A percentile compares a stretch with the other conserved stretches of the same genome.
Evolutionary conservation across 805 yeast species (phyloP).

Genomic region (Metschnikowia baotianmanensis): DNA sequence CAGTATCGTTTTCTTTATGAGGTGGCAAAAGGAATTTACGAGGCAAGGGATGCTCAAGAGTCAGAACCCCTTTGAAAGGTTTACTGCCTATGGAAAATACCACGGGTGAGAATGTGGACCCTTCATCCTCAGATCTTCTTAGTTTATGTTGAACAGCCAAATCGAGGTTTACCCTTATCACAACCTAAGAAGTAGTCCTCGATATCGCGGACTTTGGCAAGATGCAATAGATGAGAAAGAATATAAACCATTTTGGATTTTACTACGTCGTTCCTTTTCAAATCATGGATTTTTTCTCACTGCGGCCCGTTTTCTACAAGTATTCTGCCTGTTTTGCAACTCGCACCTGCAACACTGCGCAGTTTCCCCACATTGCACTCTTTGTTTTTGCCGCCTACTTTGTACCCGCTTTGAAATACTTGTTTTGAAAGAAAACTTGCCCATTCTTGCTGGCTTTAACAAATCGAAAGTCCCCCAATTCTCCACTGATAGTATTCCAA

Average conservation of each 20-base stretch:
- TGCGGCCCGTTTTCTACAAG: neutral
- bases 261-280: no score
- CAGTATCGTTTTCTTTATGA: conserved; percentile 39
- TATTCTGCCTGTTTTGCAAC: neutral
- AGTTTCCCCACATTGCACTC: neutral
- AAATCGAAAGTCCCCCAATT: neutral
- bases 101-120: no score
- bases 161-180: no score
- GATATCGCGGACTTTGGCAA: no score
- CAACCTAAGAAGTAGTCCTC: no score
- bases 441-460: neutral
- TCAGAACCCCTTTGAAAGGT: no score
- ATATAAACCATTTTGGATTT: no score
- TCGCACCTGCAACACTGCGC: conserved; percentile 3
- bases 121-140: no score
- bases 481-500: neutral
- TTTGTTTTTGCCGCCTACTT: conserved; percentile 6
- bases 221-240: no score
- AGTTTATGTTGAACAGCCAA: no score
- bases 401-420: no score
- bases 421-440: neutral
- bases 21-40: conserved; percentile 15
- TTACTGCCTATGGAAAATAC: no score
- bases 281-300: neutral
- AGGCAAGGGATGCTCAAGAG: neutral